Evolutionary conservation across 2,329 filamentous ascomycete species (phyloP).

Genomic region (Xylaria sp.): DNA sequence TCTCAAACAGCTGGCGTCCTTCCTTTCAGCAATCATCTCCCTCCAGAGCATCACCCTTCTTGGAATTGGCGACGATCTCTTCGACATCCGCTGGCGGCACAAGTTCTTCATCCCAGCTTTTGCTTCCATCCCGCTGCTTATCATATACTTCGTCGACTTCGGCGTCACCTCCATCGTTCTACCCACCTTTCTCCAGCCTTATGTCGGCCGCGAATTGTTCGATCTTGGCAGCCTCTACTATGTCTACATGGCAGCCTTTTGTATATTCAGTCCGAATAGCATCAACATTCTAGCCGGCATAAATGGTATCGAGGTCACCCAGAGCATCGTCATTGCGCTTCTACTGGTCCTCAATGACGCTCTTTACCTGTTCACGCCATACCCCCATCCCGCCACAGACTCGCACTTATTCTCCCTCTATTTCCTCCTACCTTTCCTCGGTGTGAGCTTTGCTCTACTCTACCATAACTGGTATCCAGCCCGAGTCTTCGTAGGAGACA

Average conservation of each 20-base stretch:
- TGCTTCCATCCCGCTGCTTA: conserved; percentile 90
- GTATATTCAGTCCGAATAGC: conserved; percentile 97
- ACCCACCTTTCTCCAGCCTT: conserved; percentile 83
- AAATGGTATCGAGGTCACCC: conserved; percentile 96
- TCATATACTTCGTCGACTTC: conserved; percentile 98
- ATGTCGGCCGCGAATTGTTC: conserved; percentile 81
- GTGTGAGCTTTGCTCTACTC: conserved; percentile 87
- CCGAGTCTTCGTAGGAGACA: conserved; percentile 95
- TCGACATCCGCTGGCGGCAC: conserved; percentile 98
- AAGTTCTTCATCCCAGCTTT: conserved; percentile 98
- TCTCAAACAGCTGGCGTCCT: conserved; percentile 80
- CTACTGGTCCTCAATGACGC: conserved; percentile 88
- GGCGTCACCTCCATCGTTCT: conserved; percentile 96
- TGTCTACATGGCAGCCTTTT: conserved; percentile 93
- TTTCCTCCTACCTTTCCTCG: conserved; percentile 92
- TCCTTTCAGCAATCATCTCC: conserved; percentile 92
- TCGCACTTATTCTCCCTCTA: conserved; percentile 97
- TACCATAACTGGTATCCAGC: conserved; percentile 97
- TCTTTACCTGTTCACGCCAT: conserved; percentile 84
- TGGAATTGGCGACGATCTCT: conserved; percentile 93
- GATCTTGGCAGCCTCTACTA: conserved; percentile 90
- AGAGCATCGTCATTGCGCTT: conserved; percentile 89
- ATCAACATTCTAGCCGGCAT: conserved; percentile 99
- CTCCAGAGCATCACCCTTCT: conserved; percentile 91
- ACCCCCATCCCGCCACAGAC: conserved; percentile 93